A percentile compares a stretch with the other conserved stretches of the same genome.
Conservation (phyloP, 257 asterid genomes). For the Petrea volubilis region DNA sequence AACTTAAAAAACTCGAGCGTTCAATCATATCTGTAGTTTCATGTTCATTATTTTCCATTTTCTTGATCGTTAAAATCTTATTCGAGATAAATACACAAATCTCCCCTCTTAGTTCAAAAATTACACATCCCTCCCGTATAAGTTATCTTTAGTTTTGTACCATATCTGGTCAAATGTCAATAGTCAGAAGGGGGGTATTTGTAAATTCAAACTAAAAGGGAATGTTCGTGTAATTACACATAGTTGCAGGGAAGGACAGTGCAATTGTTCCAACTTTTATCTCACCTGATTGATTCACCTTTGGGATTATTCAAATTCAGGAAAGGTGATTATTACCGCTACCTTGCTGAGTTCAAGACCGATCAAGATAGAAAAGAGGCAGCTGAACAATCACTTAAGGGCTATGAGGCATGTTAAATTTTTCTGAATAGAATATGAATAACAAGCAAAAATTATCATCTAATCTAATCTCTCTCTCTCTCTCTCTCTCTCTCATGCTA, state of each 20-base stretch:
- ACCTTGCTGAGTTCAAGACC: constrained; percentile 87
- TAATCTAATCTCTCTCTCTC: not conserved
- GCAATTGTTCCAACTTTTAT: not conserved
- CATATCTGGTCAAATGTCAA: too few species aligned
- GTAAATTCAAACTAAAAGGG: too few species aligned
- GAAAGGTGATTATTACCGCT: constrained; percentile 92
- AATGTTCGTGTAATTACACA: too few species aligned
- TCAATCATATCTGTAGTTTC: not conserved
- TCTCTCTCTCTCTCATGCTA: not conserved
- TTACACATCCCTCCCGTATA: too few species aligned
- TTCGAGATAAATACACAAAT: too few species aligned
- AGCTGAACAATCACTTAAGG: constrained; percentile 78
- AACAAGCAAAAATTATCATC: not conserved
- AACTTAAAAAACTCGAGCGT: not conserved
- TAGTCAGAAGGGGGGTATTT: too few species aligned
- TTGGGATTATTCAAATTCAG: constrained; percentile 35
- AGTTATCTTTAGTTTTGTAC: too few species aligned
- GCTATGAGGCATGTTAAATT: constrained; percentile 71
- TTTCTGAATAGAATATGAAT: not conserved
- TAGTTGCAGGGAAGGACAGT: too few species aligned
- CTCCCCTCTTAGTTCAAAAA: too few species aligned
- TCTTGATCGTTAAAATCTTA: too few species aligned
- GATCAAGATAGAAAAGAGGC: constrained; percentile 81
- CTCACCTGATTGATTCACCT: not conserved
- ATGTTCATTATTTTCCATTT: not conserved